Evolutionary conservation across 1,284 basidiomycete species (phyloP), one percentile per base, ranked within the genome.

Genomic region (Laetiporus sulphureus): DNA sequence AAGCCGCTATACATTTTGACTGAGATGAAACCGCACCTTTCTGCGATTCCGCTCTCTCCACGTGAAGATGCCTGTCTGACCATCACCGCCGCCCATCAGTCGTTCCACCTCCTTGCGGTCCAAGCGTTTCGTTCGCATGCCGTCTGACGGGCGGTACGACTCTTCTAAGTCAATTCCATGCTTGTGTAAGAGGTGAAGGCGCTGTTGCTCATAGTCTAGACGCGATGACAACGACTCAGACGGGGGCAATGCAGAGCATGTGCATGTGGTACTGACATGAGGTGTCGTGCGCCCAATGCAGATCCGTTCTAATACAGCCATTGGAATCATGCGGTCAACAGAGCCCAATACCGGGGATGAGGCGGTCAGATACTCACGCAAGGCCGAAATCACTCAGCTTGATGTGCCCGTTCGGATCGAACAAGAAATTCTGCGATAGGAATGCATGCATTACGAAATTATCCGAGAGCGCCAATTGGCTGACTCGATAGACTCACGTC

Each of bases 131-230:
- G 83, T 84, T 59, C 75, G 77, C 56, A 67, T 72, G 52, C 75
- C 79, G 58, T 85, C 80, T 49, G 69, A 66, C 41, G 77, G 67
- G 29, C 77, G 75, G 56, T 72, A 76, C 36, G 38, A 71, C 55
- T 91, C 89, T 54, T 93, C 91, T 33, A 99, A 76, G 63, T 97
- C 92, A 51, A 98, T 88, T 0, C 94, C 95, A 65, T 98, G 85
- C 63, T 92, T 95, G 64, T 80, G 86, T 40, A 98, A 71, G 36
- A 98, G 66, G 54, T 91, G 88, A 35, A 83, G 73, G 24, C 94
- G 79, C 60, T 97, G 93, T 57, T 94, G 89, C 55, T 97, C 93
- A 63, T 94, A 98, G 70, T 97, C 87, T 91, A 55, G 29, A 49
- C 42, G 40, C 47, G 49, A 38, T 51, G 41, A 47, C 44, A 8